These are phyloP conservation scores for Pestalotiopsis fici DNA, from an alignment of 2,329 filamentous ascomycete species.

Conservation along the genomic window DNA sequence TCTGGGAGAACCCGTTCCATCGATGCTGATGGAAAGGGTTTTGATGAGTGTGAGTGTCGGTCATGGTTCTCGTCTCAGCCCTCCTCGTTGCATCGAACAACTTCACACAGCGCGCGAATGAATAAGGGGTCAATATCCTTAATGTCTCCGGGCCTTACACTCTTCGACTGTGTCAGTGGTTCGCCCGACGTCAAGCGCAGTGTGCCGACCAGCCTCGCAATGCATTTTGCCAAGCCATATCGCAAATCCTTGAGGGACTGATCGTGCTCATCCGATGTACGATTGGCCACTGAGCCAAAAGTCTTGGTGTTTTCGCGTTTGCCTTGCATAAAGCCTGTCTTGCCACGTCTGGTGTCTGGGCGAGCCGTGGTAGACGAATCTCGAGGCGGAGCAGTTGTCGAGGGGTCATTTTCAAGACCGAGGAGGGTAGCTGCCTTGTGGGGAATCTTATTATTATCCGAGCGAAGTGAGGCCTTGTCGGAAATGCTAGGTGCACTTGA, in stretches of 20 bases:
- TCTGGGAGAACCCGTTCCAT: not conserved
- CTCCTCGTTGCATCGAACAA: constrained; percentile 42
- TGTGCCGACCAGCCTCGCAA: constrained; percentile 51
- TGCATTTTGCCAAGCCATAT: constrained; percentile 50
- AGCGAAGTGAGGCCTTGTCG: constrained; percentile 3
- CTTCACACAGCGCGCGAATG: constrained; percentile 40
- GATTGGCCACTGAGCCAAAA: constrained; percentile 11
- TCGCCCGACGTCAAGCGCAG: constrained; percentile 30
- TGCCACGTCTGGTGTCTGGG: constrained; percentile 18
- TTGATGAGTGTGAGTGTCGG: not conserved
- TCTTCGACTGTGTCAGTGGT: not conserved
- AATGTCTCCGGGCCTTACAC: constrained; percentile 1
- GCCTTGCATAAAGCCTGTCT: constrained; percentile 18
- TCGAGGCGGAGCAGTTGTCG: constrained; percentile 13
- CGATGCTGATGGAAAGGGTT: not conserved
- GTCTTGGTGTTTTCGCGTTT: constrained; percentile 15
- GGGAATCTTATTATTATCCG: constrained; percentile 24
- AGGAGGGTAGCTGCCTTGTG: constrained; percentile 52
- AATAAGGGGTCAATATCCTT: constrained; percentile 35
- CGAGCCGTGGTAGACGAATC: constrained; percentile 15
- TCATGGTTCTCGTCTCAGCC: constrained; percentile 1
- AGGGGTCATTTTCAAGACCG: constrained; percentile 38
- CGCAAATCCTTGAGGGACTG: constrained; percentile 45
- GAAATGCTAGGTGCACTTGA: constrained; percentile 14
- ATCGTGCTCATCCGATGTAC: constrained; percentile 24